A percentile compares a stretch with the other conserved stretches of the same genome.
These are phyloP conservation scores for Pyropia yezoensis DNA, from an alignment of 23 red algal genomes.

Conservation along the genomic window DNA sequence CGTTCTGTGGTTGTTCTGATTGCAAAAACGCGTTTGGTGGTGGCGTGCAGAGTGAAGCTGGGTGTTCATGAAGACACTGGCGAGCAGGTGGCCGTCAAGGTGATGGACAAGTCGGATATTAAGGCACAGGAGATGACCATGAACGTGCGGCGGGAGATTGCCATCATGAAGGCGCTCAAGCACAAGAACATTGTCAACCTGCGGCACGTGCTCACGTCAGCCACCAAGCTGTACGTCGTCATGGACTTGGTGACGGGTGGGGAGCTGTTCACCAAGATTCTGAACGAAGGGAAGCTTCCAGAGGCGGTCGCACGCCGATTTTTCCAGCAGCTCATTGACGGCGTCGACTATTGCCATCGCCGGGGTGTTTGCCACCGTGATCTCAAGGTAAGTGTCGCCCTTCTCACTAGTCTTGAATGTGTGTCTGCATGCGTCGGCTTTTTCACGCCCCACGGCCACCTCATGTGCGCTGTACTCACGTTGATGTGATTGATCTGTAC, in stretches of 20 bases:
- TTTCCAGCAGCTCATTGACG: conserved; percentile 96
- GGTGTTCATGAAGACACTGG: conserved; percentile 75
- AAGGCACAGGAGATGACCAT: conserved; percentile 82
- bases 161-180: conserved; percentile 96
- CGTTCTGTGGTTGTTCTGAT: no score
- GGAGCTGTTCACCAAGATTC: conserved; percentile 92
- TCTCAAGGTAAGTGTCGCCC: conserved; percentile 26
- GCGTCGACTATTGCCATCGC: conserved; percentile 94
- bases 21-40: not conserved
- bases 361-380: conserved; percentile 94
- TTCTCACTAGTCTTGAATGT: no score
- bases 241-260: conserved; percentile 96
- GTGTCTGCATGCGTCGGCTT: no score
- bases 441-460: no score
- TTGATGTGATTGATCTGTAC: no score
- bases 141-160: conserved; percentile 88
- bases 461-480: no score
- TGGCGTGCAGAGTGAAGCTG: conserved; percentile 51
- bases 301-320: conserved; percentile 77
- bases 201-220: conserved; percentile 72
- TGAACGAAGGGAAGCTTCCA: conserved; percentile 48
- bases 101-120: conserved; percentile 81
- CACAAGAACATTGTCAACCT: conserved; percentile 92
- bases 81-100: conserved; percentile 53
- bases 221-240: conserved; percentile 91